phyloP scores from a whole-genome alignment of 1,284 basidiomycete genomes.

The Cryptococcus amylolentus region DNA sequence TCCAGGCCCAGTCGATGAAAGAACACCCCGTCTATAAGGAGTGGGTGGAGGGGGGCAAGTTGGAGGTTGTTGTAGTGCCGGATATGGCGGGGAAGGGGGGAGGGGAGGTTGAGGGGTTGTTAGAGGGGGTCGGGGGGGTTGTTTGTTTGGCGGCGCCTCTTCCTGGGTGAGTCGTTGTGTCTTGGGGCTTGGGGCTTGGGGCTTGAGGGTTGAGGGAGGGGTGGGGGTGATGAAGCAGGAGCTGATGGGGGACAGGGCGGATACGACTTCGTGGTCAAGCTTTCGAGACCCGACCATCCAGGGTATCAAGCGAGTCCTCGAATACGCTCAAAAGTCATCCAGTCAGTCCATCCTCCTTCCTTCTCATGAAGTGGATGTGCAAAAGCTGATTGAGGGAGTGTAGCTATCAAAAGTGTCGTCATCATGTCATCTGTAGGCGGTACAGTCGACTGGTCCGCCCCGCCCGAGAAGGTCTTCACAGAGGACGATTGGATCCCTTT shows the following conservation, averaged over 20 bases:
- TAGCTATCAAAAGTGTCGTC: conserved; percentile 49
- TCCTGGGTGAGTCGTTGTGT: background rate
- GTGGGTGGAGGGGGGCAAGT: background rate
- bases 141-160: conserved; percentile 1
- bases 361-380: too few species aligned
- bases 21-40: background rate
- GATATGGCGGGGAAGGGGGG: conserved; percentile 12
- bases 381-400: too few species aligned
- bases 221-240: too few species aligned
- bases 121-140: background rate
- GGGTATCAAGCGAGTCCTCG: too few species aligned
- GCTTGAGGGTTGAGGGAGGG: background rate
- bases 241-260: background rate
- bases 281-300: too few species aligned
- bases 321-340: too few species aligned
- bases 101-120: background rate
- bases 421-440: conserved; percentile 52
- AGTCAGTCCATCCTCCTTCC: too few species aligned
- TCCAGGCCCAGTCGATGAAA: background rate
- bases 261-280: background rate
- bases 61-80: background rate
- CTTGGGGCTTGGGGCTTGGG: background rate
- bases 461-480: conserved; percentile 26
- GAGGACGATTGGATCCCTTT: conserved; percentile 41
- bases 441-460: conserved; percentile 20